Conservation (phyloP, 2,329 filamentous ascomycete genomes). For the Fusarium ramigenum region DNA sequence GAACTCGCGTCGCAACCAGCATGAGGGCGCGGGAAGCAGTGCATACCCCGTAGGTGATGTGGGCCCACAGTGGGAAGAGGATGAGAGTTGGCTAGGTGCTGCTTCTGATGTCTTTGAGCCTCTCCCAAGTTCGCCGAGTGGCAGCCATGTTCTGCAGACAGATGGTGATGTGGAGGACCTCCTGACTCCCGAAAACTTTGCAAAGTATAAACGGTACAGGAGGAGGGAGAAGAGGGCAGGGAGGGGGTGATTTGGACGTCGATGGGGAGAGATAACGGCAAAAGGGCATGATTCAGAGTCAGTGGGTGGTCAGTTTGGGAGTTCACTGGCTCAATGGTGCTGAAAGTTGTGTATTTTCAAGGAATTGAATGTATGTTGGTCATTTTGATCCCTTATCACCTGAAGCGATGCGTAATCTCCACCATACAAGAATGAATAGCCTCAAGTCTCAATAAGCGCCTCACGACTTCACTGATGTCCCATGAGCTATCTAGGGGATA, state of each 20-base stretch:
- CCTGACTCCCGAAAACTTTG: neutral
- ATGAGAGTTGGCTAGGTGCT: neutral
- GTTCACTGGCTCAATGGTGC: neutral
- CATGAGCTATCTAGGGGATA: too few relatives aligned
- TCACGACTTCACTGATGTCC: too few relatives aligned
- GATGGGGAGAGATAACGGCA: neutral
- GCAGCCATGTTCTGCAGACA: neutral
- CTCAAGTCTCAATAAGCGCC: too few relatives aligned
- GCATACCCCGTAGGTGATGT: neutral
- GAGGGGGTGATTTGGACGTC: neutral
- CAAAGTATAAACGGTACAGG: neutral
- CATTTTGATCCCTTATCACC: neutral
- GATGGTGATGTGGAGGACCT: neutral
- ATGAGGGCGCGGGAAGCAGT: neutral
- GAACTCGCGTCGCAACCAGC: rapidly evolving
- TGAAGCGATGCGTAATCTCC: neutral
- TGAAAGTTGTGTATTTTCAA: neutral
- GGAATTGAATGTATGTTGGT: neutral
- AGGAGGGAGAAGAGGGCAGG: neutral
- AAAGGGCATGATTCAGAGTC: neutral
- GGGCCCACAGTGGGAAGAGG: neutral
- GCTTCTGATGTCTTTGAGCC: neutral
- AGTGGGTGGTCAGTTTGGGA: neutral
- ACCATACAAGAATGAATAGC: neutral
- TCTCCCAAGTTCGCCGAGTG: neutral